Base-by-base conservation (phyloP, 2,329 filamentous ascomycete species). In the Aspergillus ochraceus region DNA sequence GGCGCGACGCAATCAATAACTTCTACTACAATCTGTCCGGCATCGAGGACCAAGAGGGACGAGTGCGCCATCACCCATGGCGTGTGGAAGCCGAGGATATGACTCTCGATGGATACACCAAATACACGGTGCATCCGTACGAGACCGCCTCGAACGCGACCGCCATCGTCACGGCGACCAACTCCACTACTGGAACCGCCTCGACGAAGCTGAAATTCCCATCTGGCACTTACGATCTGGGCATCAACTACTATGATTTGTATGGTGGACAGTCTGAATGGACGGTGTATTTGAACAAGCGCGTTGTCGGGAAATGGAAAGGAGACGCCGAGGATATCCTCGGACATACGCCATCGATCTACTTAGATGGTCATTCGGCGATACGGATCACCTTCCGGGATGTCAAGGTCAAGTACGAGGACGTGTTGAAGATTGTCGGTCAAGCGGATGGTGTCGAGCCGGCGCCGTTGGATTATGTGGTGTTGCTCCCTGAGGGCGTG, bases 81-180 rank as follows among this genome's bases (percentile, higher is more conserved):
- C 83, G 88, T n/a, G 83, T 91, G 50, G 88, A 90, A 76, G 88
- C 88, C 1, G 88, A 90, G 73, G 76, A 75, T 55, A 90, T 91
- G 88, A 64, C 73, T 0, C 76, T 90, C 1, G 75, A 79, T 6
- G 85, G 85, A 0, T 91, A 90, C 74, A 72, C 79, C 55, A 62
- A 76, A 0, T 82, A 84, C 22, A 62, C 68, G 1, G 85, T 89
- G 1, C 79, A 69, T 9, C 88, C 88, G 0, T 84, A 84, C 56
- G 84, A 89, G 62, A 79, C 83, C 0, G 88, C 88, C 0, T 88
- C 85, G 0, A 81, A 82, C 2, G 76, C 74, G 49, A 80, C 71
- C 4, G 83, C 83, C 9, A 82, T 89, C 52, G 81, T 88, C 49
- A 88, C 85, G 0, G 72, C 70, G 1, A 76, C 78, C 10, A 87